These are phyloP conservation scores for Borealophlyctis nickersoniae DNA, from an alignment of 192 early-diverging fungal species.

Conservation along the genomic window DNA sequence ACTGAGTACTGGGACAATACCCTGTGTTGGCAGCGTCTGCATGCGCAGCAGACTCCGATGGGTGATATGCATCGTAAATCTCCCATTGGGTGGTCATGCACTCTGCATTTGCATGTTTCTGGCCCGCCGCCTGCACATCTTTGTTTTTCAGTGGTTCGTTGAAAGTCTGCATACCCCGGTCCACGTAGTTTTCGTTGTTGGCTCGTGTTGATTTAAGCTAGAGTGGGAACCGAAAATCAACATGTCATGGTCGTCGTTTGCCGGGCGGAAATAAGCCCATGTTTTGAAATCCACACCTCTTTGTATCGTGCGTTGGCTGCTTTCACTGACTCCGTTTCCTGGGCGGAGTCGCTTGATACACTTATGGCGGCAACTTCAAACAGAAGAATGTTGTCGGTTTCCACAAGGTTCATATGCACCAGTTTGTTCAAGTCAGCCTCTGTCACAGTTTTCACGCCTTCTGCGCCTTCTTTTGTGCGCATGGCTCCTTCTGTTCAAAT, in stretches of 20 bases:
- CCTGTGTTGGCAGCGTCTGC: no score
- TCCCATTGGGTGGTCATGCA: slow-evolving; percentile 43
- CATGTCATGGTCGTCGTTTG: not conserved
- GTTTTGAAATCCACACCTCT: slow-evolving; percentile 29
- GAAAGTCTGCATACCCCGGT: slow-evolving; percentile 54
- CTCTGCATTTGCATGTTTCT: slow-evolving; percentile 39
- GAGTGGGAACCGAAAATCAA: not conserved
- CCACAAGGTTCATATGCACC: slow-evolving; percentile 41
- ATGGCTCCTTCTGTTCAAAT: not conserved
- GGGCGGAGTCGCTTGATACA: slow-evolving; percentile 43
- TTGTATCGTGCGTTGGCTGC: slow-evolving; percentile 50
- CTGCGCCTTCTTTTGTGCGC: slow-evolving; percentile 9
- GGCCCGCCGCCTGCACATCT: slow-evolving; percentile 50
- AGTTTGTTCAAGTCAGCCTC: slow-evolving; percentile 32
- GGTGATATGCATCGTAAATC: slow-evolving; percentile 45
- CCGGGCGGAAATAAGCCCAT: not conserved
- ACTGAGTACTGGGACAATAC: no score
- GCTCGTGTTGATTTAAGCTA: slow-evolving; percentile 39
- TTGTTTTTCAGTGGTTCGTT: slow-evolving; percentile 45
- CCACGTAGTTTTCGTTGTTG: slow-evolving; percentile 54
- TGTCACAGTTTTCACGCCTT: slow-evolving; percentile 9
- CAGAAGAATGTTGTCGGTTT: slow-evolving; percentile 49
- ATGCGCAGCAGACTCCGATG: not conserved
- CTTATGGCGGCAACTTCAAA: slow-evolving; percentile 42
- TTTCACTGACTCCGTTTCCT: slow-evolving; percentile 41